Base-by-base conservation (phyloP, 2,329 filamentous ascomycete genomes). In the Alternaria rosae region DNA sequence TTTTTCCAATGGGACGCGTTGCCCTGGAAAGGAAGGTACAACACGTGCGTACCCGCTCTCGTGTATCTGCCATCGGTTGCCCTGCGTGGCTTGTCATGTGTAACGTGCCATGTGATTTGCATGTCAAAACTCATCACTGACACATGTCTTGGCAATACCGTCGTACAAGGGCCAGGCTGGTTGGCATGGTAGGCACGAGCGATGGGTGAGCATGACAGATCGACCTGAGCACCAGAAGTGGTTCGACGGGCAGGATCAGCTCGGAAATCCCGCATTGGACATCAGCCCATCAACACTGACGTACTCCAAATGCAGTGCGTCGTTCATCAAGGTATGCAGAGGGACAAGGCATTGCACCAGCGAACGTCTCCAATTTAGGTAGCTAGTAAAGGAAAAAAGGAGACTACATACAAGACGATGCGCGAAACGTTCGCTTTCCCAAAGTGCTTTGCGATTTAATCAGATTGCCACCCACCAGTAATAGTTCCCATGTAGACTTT, bases 381-480 rank as follows among this genome's bases (percentile, higher is more conserved):
- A 57, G 50, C 55, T 62, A 54, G 51, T 42, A 32, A 62, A 38
- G 30, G 52, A 58, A 28, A 32, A 44, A 56, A 57, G 45, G 48
- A 62, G 55, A 60, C 57, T 56, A 51, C 59, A 57, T 57, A 51
- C 48, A 53, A 47, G 54, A 45, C 45, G 25, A 26, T 54, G 54
- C 54, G 52, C 25, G 57, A 65, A 65, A 64, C 65, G 59, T 65
- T 65, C 61, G 64, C 62, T 59, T 44, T 64, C 54, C 30, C 62
- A 59, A 59, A 61, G 57, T 45, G 50, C 47, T 54, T 60, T 52
- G 41, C 41, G 25, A 56, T 58, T 50, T 56, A 53, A 50, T 67
- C 65, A 69, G 65, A 67, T 67, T 57, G 66, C 66, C 66, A 53
- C 65, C 66, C 66, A 69, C 54, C 52, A 65, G 42, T 64, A 58